A percentile compares a stretch with the other conserved stretches of the same genome.
phyloP scores from a whole-genome alignment of 176 grass and related monocot genomes.

The Saccharum spontaneum region DNA sequence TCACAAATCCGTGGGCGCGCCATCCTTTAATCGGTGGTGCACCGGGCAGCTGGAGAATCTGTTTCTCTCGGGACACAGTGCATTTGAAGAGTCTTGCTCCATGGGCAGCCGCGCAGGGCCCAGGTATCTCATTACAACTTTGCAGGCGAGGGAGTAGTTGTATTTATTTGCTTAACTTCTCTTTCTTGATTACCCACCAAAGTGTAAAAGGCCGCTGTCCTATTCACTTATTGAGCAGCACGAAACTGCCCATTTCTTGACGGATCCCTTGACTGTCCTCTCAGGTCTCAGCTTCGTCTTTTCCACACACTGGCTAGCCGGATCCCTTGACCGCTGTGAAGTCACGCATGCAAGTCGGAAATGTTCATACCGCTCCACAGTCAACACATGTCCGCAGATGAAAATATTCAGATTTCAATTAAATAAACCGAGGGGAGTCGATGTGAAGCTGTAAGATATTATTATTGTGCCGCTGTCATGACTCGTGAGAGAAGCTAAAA shows the following conservation, averaged over 20 bases:
- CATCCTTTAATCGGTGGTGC: neutral
- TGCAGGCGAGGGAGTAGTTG: neutral
- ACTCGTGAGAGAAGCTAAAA: neutral
- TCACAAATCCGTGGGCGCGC: neutral
- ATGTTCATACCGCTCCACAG: conserved; percentile 3
- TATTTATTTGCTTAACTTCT: neutral
- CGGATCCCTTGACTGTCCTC: no score
- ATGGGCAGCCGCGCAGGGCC: neutral
- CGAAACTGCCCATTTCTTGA: neutral
- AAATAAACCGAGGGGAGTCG: neutral
- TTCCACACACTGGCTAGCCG: neutral
- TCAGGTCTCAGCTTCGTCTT: neutral
- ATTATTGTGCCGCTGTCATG: neutral
- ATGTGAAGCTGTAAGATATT: neutral
- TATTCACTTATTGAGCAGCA: no score
- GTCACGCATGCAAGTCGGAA: neutral
- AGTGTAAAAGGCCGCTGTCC: neutral
- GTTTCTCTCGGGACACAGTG: neutral
- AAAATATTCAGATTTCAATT: neutral
- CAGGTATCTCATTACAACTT: neutral
- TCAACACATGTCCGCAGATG: neutral
- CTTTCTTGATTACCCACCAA: neutral
- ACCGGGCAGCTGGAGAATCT: neutral
- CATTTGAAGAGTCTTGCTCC: neutral
- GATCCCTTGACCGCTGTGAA: conserved; percentile 2